Evolutionary conservation across 768 basidiomycete genomes (phyloP).

Genomic region (Trametes meyenii): DNA sequence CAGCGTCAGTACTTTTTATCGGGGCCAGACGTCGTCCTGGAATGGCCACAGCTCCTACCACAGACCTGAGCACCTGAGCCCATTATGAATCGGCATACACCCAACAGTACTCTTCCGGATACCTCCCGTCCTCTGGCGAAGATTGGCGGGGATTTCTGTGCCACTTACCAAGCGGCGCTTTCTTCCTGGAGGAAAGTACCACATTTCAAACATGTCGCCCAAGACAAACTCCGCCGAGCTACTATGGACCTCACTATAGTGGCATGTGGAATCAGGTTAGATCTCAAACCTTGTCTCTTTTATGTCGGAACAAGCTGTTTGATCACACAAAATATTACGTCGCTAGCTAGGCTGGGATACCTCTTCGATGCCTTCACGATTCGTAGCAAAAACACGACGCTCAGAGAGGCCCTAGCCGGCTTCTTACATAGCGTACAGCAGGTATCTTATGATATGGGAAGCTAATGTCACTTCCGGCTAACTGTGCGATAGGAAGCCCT

Average conservation of each 20-base stretch:
- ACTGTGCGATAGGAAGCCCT: constrained; percentile 19
- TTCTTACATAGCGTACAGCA: constrained; percentile 44
- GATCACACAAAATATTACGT: background rate
- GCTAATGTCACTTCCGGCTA: background rate
- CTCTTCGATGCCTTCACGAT: constrained; percentile 52
- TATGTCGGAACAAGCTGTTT: too few species aligned
- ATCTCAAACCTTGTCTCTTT: too few species aligned
- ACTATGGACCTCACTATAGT: constrained; percentile 9
- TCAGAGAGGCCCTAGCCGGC: constrained; percentile 34
- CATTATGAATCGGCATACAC: background rate
- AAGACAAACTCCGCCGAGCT: background rate
- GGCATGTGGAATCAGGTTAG: constrained; percentile 8
- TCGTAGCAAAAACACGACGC: constrained; percentile 32
- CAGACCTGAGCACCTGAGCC: too few species aligned
- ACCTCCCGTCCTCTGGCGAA: too few species aligned
- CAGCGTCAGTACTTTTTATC: too few species aligned
- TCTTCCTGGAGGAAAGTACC: background rate
- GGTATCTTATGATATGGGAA: constrained; percentile 33
- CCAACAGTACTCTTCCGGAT: background rate
- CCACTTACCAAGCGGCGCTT: background rate
- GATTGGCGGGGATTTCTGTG: background rate
- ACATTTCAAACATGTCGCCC: background rate
- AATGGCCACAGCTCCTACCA: too few species aligned
- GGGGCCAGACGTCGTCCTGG: too few species aligned
- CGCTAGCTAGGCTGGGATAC: constrained; percentile 44